A percentile compares a stretch with the other conserved stretches of the same genome.
These are phyloP conservation scores for Exserohilum rostratum DNA, from an alignment of 2,329 filamentous ascomycete species.

Conservation along the genomic window DNA sequence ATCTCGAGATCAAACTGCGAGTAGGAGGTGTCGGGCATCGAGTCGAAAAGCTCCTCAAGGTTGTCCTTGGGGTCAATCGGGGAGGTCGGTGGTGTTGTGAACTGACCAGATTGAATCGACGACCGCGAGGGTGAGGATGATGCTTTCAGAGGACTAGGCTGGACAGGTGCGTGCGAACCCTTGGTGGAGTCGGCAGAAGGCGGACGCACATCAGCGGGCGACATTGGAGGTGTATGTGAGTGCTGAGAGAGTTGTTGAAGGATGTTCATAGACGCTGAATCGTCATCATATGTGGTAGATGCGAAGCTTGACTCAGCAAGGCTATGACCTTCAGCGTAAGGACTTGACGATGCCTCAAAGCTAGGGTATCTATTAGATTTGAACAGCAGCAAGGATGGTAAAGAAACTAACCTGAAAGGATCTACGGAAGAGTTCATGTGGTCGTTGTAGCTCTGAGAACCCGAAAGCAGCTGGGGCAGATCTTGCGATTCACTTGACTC, in stretches of 20 bases:
- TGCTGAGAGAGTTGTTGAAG: conserved; percentile 45
- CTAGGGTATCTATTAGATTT: conserved; percentile 29
- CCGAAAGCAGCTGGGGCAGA: conserved; percentile 26
- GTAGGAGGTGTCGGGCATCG: conserved; percentile 38
- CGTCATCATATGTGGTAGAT: conserved; percentile 37
- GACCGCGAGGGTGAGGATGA: conserved; percentile 43
- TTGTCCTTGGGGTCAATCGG: conserved; percentile 42
- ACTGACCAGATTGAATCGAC: conserved; percentile 45
- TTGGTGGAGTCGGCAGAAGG: conserved; percentile 33
- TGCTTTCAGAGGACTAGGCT: conserved; percentile 35
- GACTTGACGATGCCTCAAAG: conserved; percentile 40
- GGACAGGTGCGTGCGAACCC: conserved; percentile 21
- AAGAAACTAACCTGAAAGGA: conserved; percentile 35
- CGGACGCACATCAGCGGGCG: conserved; percentile 40
- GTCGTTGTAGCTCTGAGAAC: conserved; percentile 37
- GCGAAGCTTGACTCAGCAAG: conserved; percentile 34
- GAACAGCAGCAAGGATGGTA: not conserved
- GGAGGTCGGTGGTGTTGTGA: conserved; percentile 47
- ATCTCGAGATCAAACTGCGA: conserved; percentile 49
- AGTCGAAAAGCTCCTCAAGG: conserved; percentile 44
- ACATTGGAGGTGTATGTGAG: conserved; percentile 47
- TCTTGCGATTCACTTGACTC: conserved; percentile 31
- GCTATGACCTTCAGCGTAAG: conserved; percentile 32
- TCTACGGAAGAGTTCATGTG: conserved; percentile 36
- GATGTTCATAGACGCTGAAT: conserved; percentile 42